Evolutionary conservation across 192 early-diverging fungal species (phyloP).

Genomic region (Linnemannia schmuckeri): DNA sequence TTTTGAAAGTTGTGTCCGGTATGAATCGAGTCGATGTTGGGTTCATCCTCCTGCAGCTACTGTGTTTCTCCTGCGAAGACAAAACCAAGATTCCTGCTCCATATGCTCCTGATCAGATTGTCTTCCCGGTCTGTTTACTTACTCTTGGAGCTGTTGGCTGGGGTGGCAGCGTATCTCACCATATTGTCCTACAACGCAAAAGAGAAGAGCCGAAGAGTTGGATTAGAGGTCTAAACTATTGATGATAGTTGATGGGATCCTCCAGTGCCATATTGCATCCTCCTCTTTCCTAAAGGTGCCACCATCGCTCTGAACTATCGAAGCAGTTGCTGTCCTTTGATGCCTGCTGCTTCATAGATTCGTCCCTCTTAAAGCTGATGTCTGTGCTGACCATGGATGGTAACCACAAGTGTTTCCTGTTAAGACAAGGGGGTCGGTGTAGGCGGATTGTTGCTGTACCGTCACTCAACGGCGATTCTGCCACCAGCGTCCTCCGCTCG

Average conservation of each 20-base stretch:
- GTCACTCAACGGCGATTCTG: not conserved
- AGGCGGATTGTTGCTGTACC: not conserved
- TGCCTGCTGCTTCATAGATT: not conserved
- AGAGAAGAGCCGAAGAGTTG: constrained; percentile 2
- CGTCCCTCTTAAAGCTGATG: not conserved
- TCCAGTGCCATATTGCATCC: not conserved
- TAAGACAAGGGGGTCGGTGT: not conserved
- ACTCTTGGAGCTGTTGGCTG: constrained; percentile 78
- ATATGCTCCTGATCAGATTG: constrained; percentile 1
- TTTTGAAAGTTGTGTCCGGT: not conserved
- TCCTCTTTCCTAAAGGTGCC: not conserved
- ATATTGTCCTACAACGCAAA: constrained; percentile 54
- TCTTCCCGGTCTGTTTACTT: constrained; percentile 20
- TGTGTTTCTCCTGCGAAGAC: not conserved
- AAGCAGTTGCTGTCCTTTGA: no score
- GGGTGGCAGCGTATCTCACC: constrained; percentile 80
- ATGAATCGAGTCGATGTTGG: not conserved
- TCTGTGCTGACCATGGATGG: not conserved
- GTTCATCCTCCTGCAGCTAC: not conserved
- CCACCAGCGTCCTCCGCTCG: not conserved
- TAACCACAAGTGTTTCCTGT: not conserved
- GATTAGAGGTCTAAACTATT: constrained; percentile 5
- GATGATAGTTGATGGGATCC: not conserved
- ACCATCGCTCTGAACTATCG: not conserved
- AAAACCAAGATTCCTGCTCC: not conserved